phyloP scores from a whole-genome alignment of 2,329 filamentous ascomycete species.

The Pyricularia sp. region DNA sequence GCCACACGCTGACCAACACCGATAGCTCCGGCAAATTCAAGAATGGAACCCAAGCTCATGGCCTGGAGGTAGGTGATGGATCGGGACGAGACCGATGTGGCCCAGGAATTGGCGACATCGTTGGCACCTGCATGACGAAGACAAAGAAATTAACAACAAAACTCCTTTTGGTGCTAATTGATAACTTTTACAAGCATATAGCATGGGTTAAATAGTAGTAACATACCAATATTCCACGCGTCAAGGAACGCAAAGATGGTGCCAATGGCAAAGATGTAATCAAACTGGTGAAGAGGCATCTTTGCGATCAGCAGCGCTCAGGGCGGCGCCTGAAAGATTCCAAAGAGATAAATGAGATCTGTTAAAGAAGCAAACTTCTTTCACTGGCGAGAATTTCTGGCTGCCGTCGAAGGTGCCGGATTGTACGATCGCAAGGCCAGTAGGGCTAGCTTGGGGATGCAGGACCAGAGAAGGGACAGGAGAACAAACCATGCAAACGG shows the following conservation, averaged over 20 bases:
- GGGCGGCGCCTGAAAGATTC: no score
- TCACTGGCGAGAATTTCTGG: no score
- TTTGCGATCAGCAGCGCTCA: neutral
- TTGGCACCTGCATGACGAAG: constrained; percentile 23
- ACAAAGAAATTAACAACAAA: constrained; percentile 3
- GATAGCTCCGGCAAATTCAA: constrained; percentile 50
- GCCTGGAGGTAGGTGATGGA: constrained; percentile 50
- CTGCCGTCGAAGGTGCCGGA: no score
- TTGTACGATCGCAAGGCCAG: neutral
- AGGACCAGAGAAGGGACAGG: neutral
- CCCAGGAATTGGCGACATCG: constrained; percentile 68
- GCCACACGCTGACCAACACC: constrained; percentile 48
- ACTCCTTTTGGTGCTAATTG: neutral
- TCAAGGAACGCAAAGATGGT: constrained; percentile 54
- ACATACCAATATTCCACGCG: constrained; percentile 49
- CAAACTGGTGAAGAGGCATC: constrained; percentile 35
- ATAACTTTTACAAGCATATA: no score
- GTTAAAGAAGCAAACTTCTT: no score
- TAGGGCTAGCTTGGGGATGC: neutral
- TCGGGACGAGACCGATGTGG: constrained; percentile 58
- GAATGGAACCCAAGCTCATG: constrained; percentile 42
- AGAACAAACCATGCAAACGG: neutral
- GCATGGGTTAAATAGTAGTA: no score
- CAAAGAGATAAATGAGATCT: no score
- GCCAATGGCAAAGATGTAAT: constrained; percentile 51